Evolutionary conservation across 768 basidiomycete species (phyloP), one percentile per base, ranked within the genome.

Genomic region (Suillus weaverae): DNA sequence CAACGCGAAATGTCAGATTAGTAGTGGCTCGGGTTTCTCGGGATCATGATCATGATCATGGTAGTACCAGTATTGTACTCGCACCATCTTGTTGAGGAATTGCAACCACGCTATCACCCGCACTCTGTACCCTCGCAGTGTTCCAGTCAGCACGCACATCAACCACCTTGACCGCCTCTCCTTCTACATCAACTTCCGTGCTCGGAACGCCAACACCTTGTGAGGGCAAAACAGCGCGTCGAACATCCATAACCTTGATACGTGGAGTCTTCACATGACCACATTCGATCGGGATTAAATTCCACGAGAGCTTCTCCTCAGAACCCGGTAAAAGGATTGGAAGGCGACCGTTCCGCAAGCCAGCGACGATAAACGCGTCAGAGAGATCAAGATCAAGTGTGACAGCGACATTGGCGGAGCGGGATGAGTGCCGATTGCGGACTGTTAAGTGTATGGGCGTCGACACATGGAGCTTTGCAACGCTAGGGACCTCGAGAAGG

Each of bases 321-420:
- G 81, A 79, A 6, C 89, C 89, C 0, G 94, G 90, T 50, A 92
- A 79, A n/a, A 98, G 78, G 53, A 90, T 77, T 3, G 92, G 88
- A 10, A 94, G 68, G 11, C 87, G 84, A 4, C 87, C 86, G 57
- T 80, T 84, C 55, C 92, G 81, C 41, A 91, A 73, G 0, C 96
- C 95, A 3, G 92, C 85, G 50, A 95, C 85, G 18, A 95, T 86
- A 74, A 97, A 97, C n/a, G 83, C 81, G 48, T 92, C 92, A 14
- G 83, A 76, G 18, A 78, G 68, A 65, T 89, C 88, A 1, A 87
- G 82, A 62, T 97, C 94, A 35, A 95, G 81, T 39, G 89, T 85
- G 10, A 95, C 82, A 13, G 85, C 80, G 39, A 96, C 75, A 67
- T 88, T 88, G 0, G 90, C 89, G 3, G 92, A 85, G 41, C 87